phyloP scores from a whole-genome alignment of 805 yeast species.

The Lipomyces orientalis region DNA sequence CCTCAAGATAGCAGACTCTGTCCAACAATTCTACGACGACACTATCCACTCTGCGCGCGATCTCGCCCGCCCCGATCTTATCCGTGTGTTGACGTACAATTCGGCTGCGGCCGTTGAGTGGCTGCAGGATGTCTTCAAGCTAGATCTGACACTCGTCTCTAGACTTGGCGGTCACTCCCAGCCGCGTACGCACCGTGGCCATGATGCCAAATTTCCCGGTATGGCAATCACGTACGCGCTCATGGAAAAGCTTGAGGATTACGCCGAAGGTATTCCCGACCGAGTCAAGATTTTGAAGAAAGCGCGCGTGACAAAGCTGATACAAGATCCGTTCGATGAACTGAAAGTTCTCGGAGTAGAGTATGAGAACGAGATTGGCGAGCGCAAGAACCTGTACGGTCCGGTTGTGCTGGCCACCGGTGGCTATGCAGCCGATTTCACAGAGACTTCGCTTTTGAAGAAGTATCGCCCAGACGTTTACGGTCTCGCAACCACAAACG shows the following conservation, averaged over 20 bases:
- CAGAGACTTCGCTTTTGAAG: conserved; percentile 55
- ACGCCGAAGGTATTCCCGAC: conserved; percentile 53
- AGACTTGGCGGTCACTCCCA: conserved; percentile 82
- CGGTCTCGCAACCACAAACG: conserved; percentile 64
- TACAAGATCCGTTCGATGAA: conserved; percentile 46
- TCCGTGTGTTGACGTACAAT: conserved; percentile 63
- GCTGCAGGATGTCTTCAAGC: conserved; percentile 66
- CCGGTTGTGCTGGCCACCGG: conserved; percentile 70
- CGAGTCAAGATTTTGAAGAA: conserved; percentile 51
- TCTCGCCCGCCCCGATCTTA: conserved; percentile 63
- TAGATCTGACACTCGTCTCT: conserved; percentile 71
- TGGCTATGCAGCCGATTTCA: conserved; percentile 70
- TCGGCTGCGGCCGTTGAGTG: conserved; percentile 74
- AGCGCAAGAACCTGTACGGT: conserved; percentile 48
- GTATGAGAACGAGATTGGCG: conserved; percentile 46
- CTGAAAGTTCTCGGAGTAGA: conserved; percentile 52
- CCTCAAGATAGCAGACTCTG: conserved; percentile 59
- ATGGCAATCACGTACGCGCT: conserved; percentile 66
- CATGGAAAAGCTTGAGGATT: conserved; percentile 56
- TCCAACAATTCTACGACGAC: conserved; percentile 65
- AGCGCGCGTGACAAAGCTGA: conserved; percentile 53
- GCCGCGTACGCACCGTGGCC: conserved; percentile 82
- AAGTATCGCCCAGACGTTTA: conserved; percentile 65
- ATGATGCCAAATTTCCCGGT: conserved; percentile 67
- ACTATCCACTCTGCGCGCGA: conserved; percentile 69